These are phyloP conservation scores for Eimeria necatrix DNA, from an alignment of 169 alveolate genomes.

Conservation along the genomic window DNA sequence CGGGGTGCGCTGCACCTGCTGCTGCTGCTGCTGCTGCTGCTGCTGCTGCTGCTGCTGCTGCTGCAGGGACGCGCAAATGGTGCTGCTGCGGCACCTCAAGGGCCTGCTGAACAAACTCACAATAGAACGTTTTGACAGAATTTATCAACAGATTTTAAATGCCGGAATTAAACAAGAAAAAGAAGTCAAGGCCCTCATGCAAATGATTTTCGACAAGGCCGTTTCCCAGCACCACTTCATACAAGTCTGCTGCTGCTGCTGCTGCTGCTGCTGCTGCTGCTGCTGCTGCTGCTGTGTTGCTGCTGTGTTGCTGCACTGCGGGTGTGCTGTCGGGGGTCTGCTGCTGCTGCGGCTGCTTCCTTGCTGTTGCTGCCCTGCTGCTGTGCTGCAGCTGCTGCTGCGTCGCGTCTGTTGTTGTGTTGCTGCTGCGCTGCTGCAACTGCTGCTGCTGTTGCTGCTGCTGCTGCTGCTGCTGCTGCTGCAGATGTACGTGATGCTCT, in stretches of 20 bases:
- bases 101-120: slow-evolving; percentile 86
- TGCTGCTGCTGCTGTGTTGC: background rate
- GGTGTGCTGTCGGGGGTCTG: background rate
- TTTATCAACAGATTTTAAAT: slow-evolving; percentile 82
- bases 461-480: background rate
- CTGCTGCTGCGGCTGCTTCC: background rate
- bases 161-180: slow-evolving; percentile 83
- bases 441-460: background rate
- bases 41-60: slow-evolving; percentile 41
- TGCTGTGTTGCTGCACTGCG: slow-evolving; percentile 11
- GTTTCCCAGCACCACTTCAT: slow-evolving; percentile 88
- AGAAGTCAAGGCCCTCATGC: slow-evolving; percentile 83
- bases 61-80: slow-evolving; percentile 71
- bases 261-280: background rate
- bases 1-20: no score
- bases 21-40: background rate
- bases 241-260: slow-evolving; percentile 50
- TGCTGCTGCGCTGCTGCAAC: background rate
- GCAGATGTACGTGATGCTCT: slow-evolving; percentile 84
- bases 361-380: background rate
- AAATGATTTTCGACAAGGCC: slow-evolving; percentile 87
- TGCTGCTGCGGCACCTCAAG: slow-evolving; percentile 69
- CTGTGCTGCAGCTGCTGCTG: background rate
- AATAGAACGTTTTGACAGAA: slow-evolving; percentile 85
- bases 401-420: background rate